Evolutionary conservation across 371 early-diverging fungal species (phyloP), one percentile per base, ranked within the genome.

Genomic region (Mucor irregularis): DNA sequence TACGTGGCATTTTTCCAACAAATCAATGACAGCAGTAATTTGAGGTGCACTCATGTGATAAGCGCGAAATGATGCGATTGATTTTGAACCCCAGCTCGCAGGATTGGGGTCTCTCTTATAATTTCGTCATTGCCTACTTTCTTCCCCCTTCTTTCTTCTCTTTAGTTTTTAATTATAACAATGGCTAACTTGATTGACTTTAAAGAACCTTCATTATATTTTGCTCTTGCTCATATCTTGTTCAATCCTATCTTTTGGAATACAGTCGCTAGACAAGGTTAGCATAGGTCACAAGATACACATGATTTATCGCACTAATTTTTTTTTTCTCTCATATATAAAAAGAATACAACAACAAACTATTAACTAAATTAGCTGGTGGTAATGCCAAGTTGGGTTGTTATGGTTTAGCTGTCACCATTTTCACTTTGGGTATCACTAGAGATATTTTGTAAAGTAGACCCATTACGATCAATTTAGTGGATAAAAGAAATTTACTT

Each of bases 201-300:
- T 56, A 61, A 70, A 29, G 76, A 89, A 62, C 73, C 85, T 26
- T 74, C 85, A n/a, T 71, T 94, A 29, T 88, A 85, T 74, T 55
- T 83, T 49, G 66, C 89, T 17, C 62, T 87, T 21, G 89, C 77
- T 14, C 81, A 85, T 53, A 90, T 95, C 33, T 55, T 88, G 21
- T 95, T 95, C 76, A 95, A 94, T 62, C 96, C 96, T 25, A 62
- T 88, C 33, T 91, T 88, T 63, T 95, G 96, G 96, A 95, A 95
- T 69, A 85, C 89, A 19, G 92, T 84, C 22, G 96, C 96, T 5
- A 83, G 90, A 35, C 76, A 71, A 66, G 90, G 89, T 89, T 73
- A 61, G 53, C 11, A 26, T 8, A 43, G 43, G n/a, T n/a, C n/a
- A 22, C 10, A 30, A 33, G n/a, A 16, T 19, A 48, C 10, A 29